Evolutionary conservation across 2,329 filamentous ascomycete species (phyloP).

Genomic region (Trichoderma sp.): DNA sequence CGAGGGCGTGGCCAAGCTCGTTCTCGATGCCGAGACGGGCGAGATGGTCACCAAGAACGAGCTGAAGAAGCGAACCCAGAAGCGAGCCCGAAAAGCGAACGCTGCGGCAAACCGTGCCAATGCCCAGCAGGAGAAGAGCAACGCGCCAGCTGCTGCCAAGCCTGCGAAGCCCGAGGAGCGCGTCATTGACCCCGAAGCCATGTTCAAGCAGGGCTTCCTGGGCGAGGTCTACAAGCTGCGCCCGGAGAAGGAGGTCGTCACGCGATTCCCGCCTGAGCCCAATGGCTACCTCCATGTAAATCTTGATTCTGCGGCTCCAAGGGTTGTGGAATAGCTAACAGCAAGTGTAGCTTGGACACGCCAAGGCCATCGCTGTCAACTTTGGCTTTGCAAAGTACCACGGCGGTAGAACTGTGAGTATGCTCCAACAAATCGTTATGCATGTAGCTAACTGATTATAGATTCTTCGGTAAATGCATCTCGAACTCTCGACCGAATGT

Average conservation of each 20-base stretch:
- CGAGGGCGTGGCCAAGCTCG: conserved; percentile 52
- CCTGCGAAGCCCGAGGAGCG: conserved; percentile 44
- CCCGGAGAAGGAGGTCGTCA: conserved; percentile 64
- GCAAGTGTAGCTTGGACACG: conserved; percentile 71
- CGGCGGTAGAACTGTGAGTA: conserved; percentile 57
- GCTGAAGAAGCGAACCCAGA: conserved; percentile 63
- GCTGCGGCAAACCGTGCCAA: conserved; percentile 37
- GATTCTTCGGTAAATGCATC: conserved; percentile 8
- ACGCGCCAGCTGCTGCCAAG: conserved; percentile 20
- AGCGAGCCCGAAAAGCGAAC: conserved; percentile 60
- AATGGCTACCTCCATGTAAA: conserved; percentile 82
- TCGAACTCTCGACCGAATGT: neutral
- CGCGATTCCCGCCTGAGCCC: conserved; percentile 82
- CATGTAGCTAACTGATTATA: neutral
- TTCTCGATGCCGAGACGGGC: conserved; percentile 66
- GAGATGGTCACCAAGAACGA: conserved; percentile 68
- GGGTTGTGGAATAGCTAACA: neutral
- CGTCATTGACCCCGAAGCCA: conserved; percentile 61
- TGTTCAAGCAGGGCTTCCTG: conserved; percentile 82
- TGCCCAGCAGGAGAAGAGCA: conserved; percentile 47
- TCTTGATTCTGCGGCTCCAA: neutral
- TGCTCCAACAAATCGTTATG: neutral
- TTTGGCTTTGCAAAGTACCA: conserved; percentile 91
- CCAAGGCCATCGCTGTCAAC: conserved; percentile 94
- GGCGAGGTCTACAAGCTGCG: conserved; percentile 71